A percentile compares a stretch with the other conserved stretches of the same genome.
Evolutionary conservation across 2,329 filamentous ascomycete genomes (phyloP).

Genomic region (Hymenotorrendiella dingleyae): DNA sequence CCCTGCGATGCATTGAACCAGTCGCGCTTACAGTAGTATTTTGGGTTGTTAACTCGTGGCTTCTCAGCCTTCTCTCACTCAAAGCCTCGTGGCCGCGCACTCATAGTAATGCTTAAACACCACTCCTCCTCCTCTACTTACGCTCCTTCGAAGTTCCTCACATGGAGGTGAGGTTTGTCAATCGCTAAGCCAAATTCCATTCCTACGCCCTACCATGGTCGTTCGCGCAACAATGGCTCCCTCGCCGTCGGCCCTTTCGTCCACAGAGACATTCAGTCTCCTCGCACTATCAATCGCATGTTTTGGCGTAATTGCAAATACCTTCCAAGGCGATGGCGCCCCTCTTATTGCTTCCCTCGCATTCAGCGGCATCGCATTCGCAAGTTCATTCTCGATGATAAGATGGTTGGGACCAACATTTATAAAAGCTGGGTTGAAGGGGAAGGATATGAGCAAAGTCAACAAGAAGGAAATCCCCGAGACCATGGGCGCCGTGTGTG

Average conservation of each 20-base stretch:
- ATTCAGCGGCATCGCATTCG: constrained; percentile 79
- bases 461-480: constrained; percentile 78
- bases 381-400: constrained; percentile 77
- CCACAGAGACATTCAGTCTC: constrained; percentile 47
- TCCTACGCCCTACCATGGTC: constrained; percentile 5
- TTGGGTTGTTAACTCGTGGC: constrained; percentile 9
- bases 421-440: constrained; percentile 80
- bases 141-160: background rate
- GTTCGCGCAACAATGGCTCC: constrained; percentile 8
- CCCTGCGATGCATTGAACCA: no score
- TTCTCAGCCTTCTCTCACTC: constrained; percentile 8
- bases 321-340: constrained; percentile 76
- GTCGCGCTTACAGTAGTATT: no score
- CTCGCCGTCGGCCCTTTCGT: constrained; percentile 38
- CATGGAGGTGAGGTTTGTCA: constrained; percentile 2
- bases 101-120: background rate
- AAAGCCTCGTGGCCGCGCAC: background rate
- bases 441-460: constrained; percentile 78
- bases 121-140: background rate
- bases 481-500: constrained; percentile 91
- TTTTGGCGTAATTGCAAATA: constrained; percentile 69
- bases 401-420: constrained; percentile 90
- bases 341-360: constrained; percentile 84
- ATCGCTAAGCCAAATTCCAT: background rate
- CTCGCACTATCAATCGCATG: constrained; percentile 62